Base-by-base conservation (phyloP, 257 asterid species). In the Penstemon davidsonii region DNA sequence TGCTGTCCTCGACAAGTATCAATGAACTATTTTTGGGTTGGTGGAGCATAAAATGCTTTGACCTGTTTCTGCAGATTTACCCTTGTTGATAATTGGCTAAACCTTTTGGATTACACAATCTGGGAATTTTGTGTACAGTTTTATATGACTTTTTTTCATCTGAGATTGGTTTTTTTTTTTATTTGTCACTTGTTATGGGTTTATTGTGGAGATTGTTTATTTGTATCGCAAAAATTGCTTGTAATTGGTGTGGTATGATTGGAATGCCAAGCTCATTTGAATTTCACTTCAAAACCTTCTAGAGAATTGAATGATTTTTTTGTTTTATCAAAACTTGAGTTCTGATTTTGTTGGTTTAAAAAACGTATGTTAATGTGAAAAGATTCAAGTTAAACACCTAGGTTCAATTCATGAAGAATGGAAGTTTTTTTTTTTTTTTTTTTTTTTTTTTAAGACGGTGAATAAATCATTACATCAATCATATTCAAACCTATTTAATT, bases 61-160 rank as follows among this genome's bases (percentile, higher is more conserved):
- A 25, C 33, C 33, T 25, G 51, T 57, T 60, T 25, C 7, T 5
- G 8, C 18, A 6, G n/a, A 12, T 10, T 52, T 66, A 45, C 57
- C 54, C 62, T 44, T 79, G 83, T 78, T 76, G 79, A 69, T 71
- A 71, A 77, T 25, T 25, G 33, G 33, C 33, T 25, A 25, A 25
- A 25, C 33, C 33, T 25, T 25, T 25, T 49, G 67, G 68, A 61
- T 36, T 53, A 10, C 50, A 68, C 19, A 60, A 72, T 33, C 58
- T 78, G 83, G 42, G 64, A 72, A 76, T 62, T 88, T 46, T 80
- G 78, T 88, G 96, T 84, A 88, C 88, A 84, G 88, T 80, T 81
- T 79, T 77, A 65, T 65, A 71, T 84, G 83, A 78, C 78, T 1
- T 25, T 73, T 75, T 76, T 66, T 67, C 67, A 67, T 63, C 69